Conservation (phyloP, 2,329 filamentous ascomycete genomes). For the Beauveria bassiana region DNA sequence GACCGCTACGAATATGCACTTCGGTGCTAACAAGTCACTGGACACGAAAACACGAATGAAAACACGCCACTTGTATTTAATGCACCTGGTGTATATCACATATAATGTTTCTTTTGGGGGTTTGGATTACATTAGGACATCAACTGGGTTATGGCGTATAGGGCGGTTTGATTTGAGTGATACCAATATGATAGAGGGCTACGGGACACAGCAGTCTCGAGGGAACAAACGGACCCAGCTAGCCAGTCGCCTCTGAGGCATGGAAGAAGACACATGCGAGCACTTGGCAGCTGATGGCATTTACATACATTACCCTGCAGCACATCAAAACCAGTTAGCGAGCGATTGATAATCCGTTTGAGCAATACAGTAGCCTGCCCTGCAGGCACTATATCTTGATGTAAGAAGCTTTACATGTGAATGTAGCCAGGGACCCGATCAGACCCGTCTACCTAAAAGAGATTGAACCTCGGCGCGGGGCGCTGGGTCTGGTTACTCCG, state of each 20-base stretch:
- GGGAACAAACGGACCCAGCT: constrained; percentile 10
- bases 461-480: constrained; percentile 6
- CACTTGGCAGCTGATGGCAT: constrained; percentile 4
- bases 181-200: constrained; percentile 10
- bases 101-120: constrained; percentile 8
- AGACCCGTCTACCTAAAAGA: constrained; percentile 1
- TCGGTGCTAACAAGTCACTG: constrained; percentile 13
- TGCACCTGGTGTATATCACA: background rate
- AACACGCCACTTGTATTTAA: constrained; percentile 7
- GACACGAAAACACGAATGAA: background rate
- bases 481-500: background rate
- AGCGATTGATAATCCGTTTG: constrained; percentile 2
- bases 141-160: constrained; percentile 8
- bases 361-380: background rate
- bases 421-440: background rate
- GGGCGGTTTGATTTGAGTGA: constrained; percentile 8
- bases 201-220: constrained; percentile 8
- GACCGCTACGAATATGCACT: constrained; percentile 15
- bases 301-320: constrained; percentile 1
- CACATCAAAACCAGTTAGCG: constrained; percentile 6
- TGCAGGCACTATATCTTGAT: background rate
- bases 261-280: background rate
- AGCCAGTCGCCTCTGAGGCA: constrained; percentile 4
- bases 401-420: constrained; percentile 1
- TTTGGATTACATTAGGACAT: constrained; percentile 9